Percentiles rank a stretch among this genome's conserved stretches.
These are phyloP conservation scores for Xerocomus brunneocitrinus DNA, from an alignment of 768 basidiomycete genomes.

Conservation along the genomic window DNA sequence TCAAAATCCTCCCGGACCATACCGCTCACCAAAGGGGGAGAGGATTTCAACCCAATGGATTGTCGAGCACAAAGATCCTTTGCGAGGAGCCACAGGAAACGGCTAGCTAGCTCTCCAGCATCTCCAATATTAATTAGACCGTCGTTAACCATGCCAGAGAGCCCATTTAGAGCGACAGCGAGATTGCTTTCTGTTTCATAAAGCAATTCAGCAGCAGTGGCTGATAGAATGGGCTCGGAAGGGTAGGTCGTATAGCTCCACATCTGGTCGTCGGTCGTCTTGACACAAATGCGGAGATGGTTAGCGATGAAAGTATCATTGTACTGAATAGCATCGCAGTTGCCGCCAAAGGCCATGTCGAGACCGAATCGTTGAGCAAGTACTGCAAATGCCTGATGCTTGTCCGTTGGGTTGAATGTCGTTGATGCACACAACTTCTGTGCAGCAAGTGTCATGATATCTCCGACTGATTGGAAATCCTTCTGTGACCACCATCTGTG, in stretches of 20 bases:
- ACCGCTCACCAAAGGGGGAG: neutral
- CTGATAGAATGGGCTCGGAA: neutral
- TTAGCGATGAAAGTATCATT: neutral
- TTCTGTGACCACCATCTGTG: neutral
- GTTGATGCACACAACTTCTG: neutral
- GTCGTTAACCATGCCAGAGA: no score
- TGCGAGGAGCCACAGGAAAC: no score
- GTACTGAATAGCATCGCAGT: neutral
- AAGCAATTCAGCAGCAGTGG: no score
- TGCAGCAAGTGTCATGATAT: neutral
- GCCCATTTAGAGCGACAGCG: no score
- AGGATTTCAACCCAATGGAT: neutral
- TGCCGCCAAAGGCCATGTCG: no score
- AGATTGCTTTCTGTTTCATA: neutral
- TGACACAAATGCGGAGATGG: neutral
- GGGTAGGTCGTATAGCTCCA: neutral
- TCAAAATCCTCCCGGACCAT: neutral
- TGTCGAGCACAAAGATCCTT: neutral
- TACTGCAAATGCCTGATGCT: neutral
- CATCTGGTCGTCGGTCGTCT: neutral
- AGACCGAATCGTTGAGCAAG: neutral
- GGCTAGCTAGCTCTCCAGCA: no score
- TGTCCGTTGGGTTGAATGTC: neutral
- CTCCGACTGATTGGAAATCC: neutral
- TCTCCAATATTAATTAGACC: no score